Percentiles rank a stretch among this genome's conserved stretches.
Conservation (phyloP, 2,329 filamentous ascomycete genomes). For the Stachybotrys echinatus region DNA sequence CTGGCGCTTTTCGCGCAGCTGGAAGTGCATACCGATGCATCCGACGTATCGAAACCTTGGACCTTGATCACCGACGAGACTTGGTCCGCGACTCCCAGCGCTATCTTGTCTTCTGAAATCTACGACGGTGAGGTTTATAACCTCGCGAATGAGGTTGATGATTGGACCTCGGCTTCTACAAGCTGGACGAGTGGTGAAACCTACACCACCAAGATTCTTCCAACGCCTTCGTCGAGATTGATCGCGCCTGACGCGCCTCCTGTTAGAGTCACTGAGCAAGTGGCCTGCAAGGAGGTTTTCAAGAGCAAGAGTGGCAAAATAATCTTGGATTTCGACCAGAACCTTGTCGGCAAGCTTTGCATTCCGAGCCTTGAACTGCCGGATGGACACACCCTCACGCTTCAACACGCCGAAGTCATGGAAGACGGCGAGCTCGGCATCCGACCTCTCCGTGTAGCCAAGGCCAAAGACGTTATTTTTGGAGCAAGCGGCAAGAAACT, state of each 20-base stretch:
- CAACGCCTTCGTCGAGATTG: not conserved
- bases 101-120: conserved; percentile 3
- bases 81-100: conserved; percentile 16
- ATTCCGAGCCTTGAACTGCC: conserved; percentile 29
- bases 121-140: conserved; percentile 4
- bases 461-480: conserved; percentile 8
- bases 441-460: conserved; percentile 10
- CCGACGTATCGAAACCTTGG: conserved; percentile 3
- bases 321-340: conserved; percentile 53
- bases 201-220: no score
- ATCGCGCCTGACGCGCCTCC: not conserved
- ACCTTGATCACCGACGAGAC: conserved; percentile 23
- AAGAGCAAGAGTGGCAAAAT: conserved; percentile 34
- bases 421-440: conserved; percentile 39
- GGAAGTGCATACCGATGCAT: conserved; percentile 19
- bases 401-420: conserved; percentile 51
- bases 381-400: conserved; percentile 32
- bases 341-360: conserved; percentile 46
- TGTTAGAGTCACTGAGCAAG: not conserved
- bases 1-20: conserved; percentile 29
- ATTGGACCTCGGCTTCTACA: not conserved
- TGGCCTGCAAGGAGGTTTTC: conserved; percentile 13
- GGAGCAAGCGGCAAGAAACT: conserved; percentile 8
- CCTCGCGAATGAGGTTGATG: not conserved
- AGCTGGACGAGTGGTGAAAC: no score